Conservation (phyloP, 352 stramenopile genomes). For the Phytophthora foliorum region DNA sequence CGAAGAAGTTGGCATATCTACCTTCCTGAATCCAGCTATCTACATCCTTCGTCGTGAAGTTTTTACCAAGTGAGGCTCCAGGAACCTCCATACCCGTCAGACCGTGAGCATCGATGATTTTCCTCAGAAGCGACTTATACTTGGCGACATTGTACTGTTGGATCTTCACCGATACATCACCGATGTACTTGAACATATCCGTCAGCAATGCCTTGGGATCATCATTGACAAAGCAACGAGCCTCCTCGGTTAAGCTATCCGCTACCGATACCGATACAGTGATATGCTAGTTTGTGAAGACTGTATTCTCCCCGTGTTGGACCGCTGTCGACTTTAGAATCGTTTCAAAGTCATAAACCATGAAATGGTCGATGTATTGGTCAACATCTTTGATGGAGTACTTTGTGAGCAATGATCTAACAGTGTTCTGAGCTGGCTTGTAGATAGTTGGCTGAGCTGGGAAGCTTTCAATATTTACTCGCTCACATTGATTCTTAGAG, state of each 20-base stretch:
- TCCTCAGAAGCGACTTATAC: too few species aligned
- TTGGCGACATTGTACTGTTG: too few species aligned
- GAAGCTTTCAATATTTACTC: too few species aligned
- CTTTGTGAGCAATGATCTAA: slow-evolving; percentile 1
- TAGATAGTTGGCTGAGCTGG: too few species aligned
- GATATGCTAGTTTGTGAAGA: neutral
- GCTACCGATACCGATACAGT: neutral
- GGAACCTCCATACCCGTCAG: slow-evolving; percentile 11
- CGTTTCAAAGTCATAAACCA: too few species aligned
- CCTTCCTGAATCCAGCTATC: slow-evolving; percentile 7
- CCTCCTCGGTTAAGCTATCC: slow-evolving; percentile 9
- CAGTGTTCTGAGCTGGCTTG: too few species aligned
- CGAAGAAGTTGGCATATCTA: slow-evolving; percentile 11
- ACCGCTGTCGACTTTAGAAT: neutral
- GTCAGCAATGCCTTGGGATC: slow-evolving; percentile 4
- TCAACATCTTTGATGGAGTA: slow-evolving; percentile 6
- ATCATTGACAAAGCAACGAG: slow-evolving; percentile 5
- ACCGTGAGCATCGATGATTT: too few species aligned
- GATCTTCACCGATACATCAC: neutral
- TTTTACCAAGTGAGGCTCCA: slow-evolving; percentile 1
- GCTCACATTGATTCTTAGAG: too few species aligned
- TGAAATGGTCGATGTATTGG: slow-evolving; percentile 17
- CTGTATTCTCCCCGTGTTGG: neutral
- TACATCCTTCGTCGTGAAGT: slow-evolving; percentile 1
- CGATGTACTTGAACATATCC: slow-evolving; percentile 10